Evolutionary conservation across 2,329 filamentous ascomycete genomes (phyloP).

Genomic region (Aspergillus pseudoterreus): DNA sequence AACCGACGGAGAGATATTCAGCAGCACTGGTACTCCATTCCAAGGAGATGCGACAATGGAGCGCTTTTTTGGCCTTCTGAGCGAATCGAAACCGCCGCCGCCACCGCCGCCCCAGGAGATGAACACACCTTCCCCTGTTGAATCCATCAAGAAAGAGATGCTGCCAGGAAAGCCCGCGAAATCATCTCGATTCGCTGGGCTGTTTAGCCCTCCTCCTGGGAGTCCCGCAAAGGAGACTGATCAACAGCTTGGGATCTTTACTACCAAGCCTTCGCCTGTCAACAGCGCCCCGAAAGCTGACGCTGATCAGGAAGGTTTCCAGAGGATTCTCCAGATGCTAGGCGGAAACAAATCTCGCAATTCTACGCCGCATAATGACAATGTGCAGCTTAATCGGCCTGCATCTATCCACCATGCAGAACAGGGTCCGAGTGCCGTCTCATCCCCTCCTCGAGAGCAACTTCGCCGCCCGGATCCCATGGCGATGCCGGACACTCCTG

Average conservation of each 20-base stretch:
- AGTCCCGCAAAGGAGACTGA: slow-evolving; percentile 44
- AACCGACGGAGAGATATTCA: slow-evolving; percentile 50
- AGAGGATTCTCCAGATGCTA: slow-evolving; percentile 76
- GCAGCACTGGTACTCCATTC: slow-evolving; percentile 57
- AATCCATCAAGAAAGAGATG: not conserved
- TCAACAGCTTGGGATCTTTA: slow-evolving; percentile 17
- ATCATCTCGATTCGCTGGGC: slow-evolving; percentile 80
- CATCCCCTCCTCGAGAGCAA: slow-evolving; percentile 31
- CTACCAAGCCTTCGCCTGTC: slow-evolving; percentile 19
- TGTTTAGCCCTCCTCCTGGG: slow-evolving; percentile 62
- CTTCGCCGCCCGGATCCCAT: slow-evolving; percentile 31
- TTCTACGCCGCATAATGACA: slow-evolving; percentile 42
- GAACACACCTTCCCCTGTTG: slow-evolving; percentile 16
- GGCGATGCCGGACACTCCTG: slow-evolving; percentile 19
- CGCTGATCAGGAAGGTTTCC: slow-evolving; percentile 81
- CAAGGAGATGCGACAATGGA: slow-evolving; percentile 67
- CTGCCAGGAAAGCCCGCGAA: slow-evolving; percentile 57
- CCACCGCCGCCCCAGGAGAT: slow-evolving; percentile 40
- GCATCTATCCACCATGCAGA: slow-evolving; percentile 29
- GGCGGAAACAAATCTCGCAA: slow-evolving; percentile 52
- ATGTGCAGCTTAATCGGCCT: slow-evolving; percentile 26
- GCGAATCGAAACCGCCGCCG: slow-evolving; percentile 44
- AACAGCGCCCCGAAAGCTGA: slow-evolving; percentile 43
- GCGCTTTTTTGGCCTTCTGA: slow-evolving; percentile 68
- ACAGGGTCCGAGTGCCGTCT: slow-evolving; percentile 23